phyloP scores from a whole-genome alignment of 2,329 filamentous ascomycete genomes.

The Phialophora chinensis region DNA sequence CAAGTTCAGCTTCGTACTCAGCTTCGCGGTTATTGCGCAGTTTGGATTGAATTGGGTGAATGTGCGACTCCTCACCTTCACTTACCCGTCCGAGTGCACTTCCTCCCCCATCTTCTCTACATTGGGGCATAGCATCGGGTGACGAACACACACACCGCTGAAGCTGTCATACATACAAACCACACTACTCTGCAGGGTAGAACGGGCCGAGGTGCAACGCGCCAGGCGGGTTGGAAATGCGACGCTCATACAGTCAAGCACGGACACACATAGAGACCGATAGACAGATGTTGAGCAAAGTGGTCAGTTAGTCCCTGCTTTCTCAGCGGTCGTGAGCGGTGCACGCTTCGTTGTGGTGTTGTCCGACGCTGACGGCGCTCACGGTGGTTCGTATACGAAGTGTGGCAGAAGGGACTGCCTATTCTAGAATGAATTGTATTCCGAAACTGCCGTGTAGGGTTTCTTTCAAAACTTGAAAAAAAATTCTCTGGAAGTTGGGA shows the following conservation, averaged over 20 bases:
- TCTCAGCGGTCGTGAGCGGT: not conserved
- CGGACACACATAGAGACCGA: not conserved
- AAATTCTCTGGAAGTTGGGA: not conserved
- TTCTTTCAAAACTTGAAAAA: not conserved
- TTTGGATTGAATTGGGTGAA: too few relatives aligned
- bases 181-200: not conserved
- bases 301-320: not conserved
- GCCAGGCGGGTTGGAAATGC: too few relatives aligned
- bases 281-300: not conserved
- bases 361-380: not conserved
- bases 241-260: too few relatives aligned
- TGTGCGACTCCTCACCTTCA: too few relatives aligned
- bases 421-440: not conserved
- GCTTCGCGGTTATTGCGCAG: too few relatives aligned
- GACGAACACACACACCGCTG: not conserved
- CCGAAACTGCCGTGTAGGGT: not conserved
- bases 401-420: not conserved
- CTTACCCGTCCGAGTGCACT: not conserved
- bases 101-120: not conserved
- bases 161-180: not conserved
- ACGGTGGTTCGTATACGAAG: not conserved
- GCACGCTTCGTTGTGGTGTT: not conserved
- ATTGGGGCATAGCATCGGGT: not conserved
- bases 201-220: not conserved
- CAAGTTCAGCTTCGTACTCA: too few relatives aligned